Conservation (phyloP, 768 basidiomycete species). For the Tephrocybe sp. region DNA sequence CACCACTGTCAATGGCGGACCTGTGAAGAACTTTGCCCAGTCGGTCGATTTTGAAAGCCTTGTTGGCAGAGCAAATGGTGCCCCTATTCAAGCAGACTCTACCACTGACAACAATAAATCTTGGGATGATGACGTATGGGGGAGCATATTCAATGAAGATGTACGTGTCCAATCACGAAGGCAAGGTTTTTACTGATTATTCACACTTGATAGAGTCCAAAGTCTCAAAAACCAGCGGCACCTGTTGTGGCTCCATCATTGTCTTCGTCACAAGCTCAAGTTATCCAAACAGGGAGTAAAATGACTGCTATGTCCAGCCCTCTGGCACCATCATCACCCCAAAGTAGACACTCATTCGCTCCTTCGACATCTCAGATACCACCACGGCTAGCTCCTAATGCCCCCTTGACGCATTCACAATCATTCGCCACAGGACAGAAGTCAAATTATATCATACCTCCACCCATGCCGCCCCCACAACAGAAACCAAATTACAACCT, state of each 20-base stretch:
- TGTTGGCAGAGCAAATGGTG: conserved; percentile 58
- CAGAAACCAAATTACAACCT: conserved; percentile 31
- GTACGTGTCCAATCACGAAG: conserved; percentile 17
- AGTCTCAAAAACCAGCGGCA: conserved; percentile 27
- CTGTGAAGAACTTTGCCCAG: conserved; percentile 36
- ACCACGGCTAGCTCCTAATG: background rate
- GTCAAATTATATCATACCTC: background rate
- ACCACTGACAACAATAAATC: conserved; percentile 35
- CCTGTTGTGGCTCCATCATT: conserved; percentile 8
- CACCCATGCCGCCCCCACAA: conserved; percentile 2
- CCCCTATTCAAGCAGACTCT: conserved; percentile 47
- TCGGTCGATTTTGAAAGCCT: conserved; percentile 86
- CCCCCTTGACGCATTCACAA: conserved; percentile 12
- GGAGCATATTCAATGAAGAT: conserved; percentile 62
- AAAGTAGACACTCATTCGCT: conserved; percentile 5
- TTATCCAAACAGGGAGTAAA: conserved; percentile 38
- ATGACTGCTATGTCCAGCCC: conserved; percentile 30
- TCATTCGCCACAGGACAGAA: background rate
- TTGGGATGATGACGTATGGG: conserved; percentile 89
- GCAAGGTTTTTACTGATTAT: background rate
- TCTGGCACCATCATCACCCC: conserved; percentile 8
- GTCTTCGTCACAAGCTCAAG: conserved; percentile 33
- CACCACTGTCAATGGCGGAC: conserved; percentile 41
- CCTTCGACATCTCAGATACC: conserved; percentile 4
- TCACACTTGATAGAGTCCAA: conserved; percentile 9